Conservation (phyloP, 306 rosid genomes). For the Trifolium dubium region DNA sequence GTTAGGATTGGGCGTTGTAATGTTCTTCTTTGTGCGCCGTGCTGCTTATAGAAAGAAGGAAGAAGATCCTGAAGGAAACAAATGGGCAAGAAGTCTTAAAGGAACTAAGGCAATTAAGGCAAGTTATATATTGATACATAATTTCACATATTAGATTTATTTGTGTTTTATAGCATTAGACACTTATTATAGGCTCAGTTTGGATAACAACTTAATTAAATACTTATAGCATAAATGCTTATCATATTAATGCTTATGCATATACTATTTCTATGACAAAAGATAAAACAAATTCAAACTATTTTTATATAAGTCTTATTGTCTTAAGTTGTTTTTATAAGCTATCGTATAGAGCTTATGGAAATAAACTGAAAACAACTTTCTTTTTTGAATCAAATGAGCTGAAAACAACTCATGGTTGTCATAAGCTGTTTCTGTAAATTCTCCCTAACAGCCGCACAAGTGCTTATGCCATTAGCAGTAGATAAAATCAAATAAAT, state of each 20-base stretch:
- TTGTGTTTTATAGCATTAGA: slow-evolving; percentile 16
- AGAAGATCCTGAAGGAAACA: slow-evolving; percentile 92
- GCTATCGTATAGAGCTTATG: not conserved
- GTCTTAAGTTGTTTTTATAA: not conserved
- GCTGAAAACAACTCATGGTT: too few relatives aligned
- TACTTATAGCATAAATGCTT: not conserved
- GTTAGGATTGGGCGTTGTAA: slow-evolving; percentile 50
- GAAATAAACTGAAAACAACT: too few relatives aligned
- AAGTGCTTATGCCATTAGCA: not conserved
- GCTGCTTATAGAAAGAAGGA: slow-evolving; percentile 65
- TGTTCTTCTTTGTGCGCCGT: slow-evolving; percentile 71
- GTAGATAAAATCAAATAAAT: not conserved
- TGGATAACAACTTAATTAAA: not conserved
- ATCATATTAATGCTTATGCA: not conserved
- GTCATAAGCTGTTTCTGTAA: not conserved
- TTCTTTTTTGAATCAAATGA: too few relatives aligned
- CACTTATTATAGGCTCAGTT: not conserved
- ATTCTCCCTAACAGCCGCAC: not conserved
- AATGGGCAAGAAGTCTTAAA: slow-evolving; percentile 88
- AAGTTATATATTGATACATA: slow-evolving; percentile 42
- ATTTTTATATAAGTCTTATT: not conserved
- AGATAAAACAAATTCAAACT: not conserved
- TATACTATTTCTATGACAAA: not conserved
- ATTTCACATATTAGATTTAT: slow-evolving; percentile 15
- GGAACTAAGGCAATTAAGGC: slow-evolving; percentile 82